Evolutionary conservation across 139 green algal genomes (phyloP).

Genomic region (Spirogloea muscicola): DNA sequence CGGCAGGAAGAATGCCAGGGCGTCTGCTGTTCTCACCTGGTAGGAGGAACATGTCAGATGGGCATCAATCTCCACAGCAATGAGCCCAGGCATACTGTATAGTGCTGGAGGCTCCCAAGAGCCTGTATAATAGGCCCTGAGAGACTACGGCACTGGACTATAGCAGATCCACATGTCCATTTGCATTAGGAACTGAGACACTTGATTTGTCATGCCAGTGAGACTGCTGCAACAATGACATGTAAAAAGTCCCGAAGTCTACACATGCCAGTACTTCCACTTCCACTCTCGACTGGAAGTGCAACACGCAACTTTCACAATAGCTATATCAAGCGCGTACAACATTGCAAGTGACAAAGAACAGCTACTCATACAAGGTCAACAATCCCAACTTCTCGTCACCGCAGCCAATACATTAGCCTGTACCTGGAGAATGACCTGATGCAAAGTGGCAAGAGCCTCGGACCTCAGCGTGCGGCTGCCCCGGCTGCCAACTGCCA

Average conservation of each 20-base stretch:
- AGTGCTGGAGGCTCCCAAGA: not conserved
- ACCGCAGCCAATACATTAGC: not conserved
- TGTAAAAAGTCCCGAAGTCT: not conserved
- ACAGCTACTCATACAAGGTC: not conserved
- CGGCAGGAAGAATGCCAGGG: constrained; percentile 42
- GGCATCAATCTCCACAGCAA: too few relatives aligned
- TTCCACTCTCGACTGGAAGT: not conserved
- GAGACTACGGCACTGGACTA: not conserved
- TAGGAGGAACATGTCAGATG: too few relatives aligned
- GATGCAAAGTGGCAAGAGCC: not conserved
- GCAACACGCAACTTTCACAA: not conserved
- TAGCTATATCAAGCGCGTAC: not conserved
- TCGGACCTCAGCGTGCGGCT: not conserved
- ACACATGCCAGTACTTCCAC: too few relatives aligned
- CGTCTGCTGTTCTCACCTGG: constrained; percentile 4
- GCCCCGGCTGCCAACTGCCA: not conserved
- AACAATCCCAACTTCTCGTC: not conserved
- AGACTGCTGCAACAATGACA: not conserved
- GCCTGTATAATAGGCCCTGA: not conserved
- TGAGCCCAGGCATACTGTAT: too few relatives aligned
- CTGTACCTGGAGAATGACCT: not conserved
- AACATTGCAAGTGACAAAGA: not conserved
- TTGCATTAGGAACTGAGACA: not conserved
- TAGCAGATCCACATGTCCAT: not conserved
- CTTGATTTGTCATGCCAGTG: not conserved